Conservation (phyloP, 495 filamentous ascomycete genomes). For the Aspergillus saccharolyticus region DNA sequence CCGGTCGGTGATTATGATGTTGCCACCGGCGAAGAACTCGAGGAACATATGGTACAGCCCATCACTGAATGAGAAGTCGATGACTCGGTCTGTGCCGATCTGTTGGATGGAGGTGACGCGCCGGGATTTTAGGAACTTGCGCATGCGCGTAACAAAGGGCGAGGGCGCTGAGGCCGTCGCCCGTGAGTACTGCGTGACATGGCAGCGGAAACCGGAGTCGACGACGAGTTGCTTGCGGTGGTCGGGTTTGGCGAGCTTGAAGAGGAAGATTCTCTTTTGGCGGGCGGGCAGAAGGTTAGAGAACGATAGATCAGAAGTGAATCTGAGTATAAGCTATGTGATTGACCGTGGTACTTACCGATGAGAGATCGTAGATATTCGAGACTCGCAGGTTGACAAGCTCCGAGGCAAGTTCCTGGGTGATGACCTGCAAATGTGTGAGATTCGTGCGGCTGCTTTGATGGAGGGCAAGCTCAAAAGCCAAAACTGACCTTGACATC, state of each 20-base stretch:
- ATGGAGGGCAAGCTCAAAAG: background rate
- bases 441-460: background rate
- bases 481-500: conserved; percentile 66
- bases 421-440: conserved; percentile 64
- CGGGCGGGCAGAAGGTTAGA: background rate
- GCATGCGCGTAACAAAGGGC: conserved; percentile 72
- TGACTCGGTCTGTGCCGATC: conserved; percentile 87
- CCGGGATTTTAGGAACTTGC: conserved; percentile 83
- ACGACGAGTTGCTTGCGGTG: conserved; percentile 81
- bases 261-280: conserved; percentile 78
- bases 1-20: conserved; percentile 83
- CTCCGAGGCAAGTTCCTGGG: conserved; percentile 76
- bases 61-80: conserved; percentile 89
- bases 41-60: conserved; percentile 81
- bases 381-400: conserved; percentile 74
- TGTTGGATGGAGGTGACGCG: conserved; percentile 76
- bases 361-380: conserved; percentile 94
- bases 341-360: conserved; percentile 38
- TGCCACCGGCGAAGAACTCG: conserved; percentile 95
- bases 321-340: no score
- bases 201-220: conserved; percentile 93
- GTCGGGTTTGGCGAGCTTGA: conserved; percentile 86
- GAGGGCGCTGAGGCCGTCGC: conserved; percentile 79
- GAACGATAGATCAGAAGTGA: background rate
- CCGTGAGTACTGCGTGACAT: conserved; percentile 83